phyloP scores from a whole-genome alignment of 2,329 filamentous ascomycete genomes.

The Volutella citrinella region DNA sequence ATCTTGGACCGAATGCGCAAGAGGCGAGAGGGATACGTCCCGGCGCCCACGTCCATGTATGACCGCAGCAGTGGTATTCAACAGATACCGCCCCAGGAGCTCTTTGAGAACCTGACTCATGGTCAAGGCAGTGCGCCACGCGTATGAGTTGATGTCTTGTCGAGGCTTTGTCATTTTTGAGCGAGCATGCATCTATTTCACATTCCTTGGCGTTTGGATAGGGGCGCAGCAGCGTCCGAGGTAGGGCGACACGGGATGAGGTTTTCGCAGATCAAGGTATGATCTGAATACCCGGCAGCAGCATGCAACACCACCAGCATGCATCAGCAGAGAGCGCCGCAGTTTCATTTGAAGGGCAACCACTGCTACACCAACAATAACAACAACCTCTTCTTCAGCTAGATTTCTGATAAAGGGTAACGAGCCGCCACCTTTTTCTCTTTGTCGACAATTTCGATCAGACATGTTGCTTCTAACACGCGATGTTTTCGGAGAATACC shows the following conservation, averaged over 20 bases:
- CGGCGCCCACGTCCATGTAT: constrained; percentile 67
- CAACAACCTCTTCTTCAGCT: too few relatives aligned
- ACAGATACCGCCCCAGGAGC: constrained; percentile 59
- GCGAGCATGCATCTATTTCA: constrained; percentile 26
- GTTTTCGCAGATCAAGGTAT: constrained; percentile 9
- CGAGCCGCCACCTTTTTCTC: too few relatives aligned
- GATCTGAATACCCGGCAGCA: too few relatives aligned
- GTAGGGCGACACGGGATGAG: constrained; percentile 19
- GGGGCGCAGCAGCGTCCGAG: too few relatives aligned
- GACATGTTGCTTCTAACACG: too few relatives aligned
- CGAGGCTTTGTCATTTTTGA: constrained; percentile 22
- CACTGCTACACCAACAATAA: too few relatives aligned
- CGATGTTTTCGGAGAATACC: too few relatives aligned
- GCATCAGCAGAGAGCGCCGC: too few relatives aligned
- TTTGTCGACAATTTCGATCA: too few relatives aligned
- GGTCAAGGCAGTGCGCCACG: constrained; percentile 47
- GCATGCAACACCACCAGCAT: too few relatives aligned
- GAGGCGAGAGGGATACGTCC: constrained; percentile 74
- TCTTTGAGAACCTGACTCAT: constrained; percentile 52
- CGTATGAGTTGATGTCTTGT: constrained; percentile 37
- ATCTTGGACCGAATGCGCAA: constrained; percentile 73
- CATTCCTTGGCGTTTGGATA: constrained; percentile 36
- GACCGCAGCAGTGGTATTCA: constrained; percentile 58
- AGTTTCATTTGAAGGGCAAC: too few relatives aligned
- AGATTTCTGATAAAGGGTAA: too few relatives aligned